Conservation (phyloP, 768 basidiomycete genomes). For the Mycena filopes region DNA sequence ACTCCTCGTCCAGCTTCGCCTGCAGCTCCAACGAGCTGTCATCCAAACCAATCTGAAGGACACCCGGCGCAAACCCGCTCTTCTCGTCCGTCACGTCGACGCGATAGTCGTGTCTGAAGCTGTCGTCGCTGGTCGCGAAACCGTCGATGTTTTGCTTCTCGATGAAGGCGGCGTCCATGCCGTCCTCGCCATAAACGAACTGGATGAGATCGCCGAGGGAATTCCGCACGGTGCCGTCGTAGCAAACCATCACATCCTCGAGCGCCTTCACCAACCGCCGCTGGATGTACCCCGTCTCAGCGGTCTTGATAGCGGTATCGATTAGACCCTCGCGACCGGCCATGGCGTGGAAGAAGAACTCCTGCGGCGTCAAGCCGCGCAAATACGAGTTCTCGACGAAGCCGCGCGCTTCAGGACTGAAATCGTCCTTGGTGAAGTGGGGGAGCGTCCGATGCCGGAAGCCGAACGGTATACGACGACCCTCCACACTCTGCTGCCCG, state of each 20-base stretch:
- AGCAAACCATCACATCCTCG: constrained; percentile 97
- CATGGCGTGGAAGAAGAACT: constrained; percentile 99
- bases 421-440: constrained; percentile 98
- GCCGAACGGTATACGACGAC: constrained; percentile 97
- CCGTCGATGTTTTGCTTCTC: constrained; percentile 96
- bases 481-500: constrained; percentile 98
- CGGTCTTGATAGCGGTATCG: constrained; percentile 99
- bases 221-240: constrained; percentile 98
- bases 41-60: constrained; percentile 87
- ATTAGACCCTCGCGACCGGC: constrained; percentile 99
- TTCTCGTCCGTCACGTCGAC: constrained; percentile 86
- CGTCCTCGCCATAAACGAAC: constrained; percentile 98
- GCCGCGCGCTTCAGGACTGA: constrained; percentile 96
- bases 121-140: constrained; percentile 80
- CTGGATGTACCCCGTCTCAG: constrained; percentile 99
- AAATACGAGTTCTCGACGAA: constrained; percentile 99
- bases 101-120: constrained; percentile 93
- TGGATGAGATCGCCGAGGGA: constrained; percentile 96
- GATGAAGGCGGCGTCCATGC: constrained; percentile 98
- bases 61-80: constrained; percentile 40
- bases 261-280: constrained; percentile 97
- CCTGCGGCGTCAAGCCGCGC: constrained; percentile 95
- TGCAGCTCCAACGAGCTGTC: constrained; percentile 78
- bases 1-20: constrained; percentile 75
- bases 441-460: constrained; percentile 97